Conservation (phyloP, 169 alveolate genomes). For the Pseudocohnilembus persalinus region DNA sequence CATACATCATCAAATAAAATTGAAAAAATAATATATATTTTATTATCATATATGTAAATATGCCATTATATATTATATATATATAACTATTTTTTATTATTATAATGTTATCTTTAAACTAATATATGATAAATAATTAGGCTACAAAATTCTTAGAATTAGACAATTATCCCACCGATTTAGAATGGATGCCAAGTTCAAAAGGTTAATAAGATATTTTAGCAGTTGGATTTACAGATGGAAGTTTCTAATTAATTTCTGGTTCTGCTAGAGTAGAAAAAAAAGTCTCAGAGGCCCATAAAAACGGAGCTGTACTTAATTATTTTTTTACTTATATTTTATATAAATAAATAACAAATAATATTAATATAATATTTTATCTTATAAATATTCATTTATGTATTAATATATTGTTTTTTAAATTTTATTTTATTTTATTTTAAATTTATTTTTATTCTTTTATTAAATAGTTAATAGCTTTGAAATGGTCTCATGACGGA, state of each 20-base stretch:
- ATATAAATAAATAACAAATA: too few relatives aligned
- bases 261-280: slow-evolving; percentile 71
- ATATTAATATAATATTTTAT: too few relatives aligned
- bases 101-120: too few relatives aligned
- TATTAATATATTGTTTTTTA: too few relatives aligned
- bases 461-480: slow-evolving; percentile 47
- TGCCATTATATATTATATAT: too few relatives aligned
- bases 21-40: background rate
- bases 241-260: slow-evolving; percentile 56
- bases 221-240: slow-evolving; percentile 78
- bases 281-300: slow-evolving; percentile 70
- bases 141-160: slow-evolving; percentile 43
- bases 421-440: too few relatives aligned
- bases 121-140: background rate
- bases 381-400: too few relatives aligned
- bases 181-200: slow-evolving; percentile 71
- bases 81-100: too few relatives aligned
- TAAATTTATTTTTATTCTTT: background rate
- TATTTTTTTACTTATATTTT: too few relatives aligned
- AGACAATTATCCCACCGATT: slow-evolving; percentile 56
- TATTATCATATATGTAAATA: background rate
- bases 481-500: slow-evolving; percentile 87
- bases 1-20: background rate
- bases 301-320: slow-evolving; percentile 47
- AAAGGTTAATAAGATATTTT: slow-evolving; percentile 62